Evolutionary conservation across 2,329 filamentous ascomycete genomes (phyloP).

Genomic region (Ophiostoma novo-ulmi): DNA sequence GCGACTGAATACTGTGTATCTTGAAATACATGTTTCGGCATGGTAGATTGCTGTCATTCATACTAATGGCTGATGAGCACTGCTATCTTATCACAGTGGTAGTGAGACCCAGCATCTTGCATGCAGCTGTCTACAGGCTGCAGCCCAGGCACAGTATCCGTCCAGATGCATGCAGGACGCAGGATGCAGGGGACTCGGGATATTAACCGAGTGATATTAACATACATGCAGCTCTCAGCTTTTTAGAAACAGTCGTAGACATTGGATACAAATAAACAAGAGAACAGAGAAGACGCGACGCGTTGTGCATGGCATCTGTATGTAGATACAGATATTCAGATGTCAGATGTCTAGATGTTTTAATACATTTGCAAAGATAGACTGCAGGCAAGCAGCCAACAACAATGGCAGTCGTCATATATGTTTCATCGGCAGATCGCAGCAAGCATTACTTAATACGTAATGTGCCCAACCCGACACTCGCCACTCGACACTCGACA

Average conservation of each 20-base stretch:
- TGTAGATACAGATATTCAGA: not conserved
- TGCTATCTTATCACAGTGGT: not conserved
- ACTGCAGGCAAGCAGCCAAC: not conserved
- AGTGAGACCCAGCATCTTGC: constrained; percentile 7
- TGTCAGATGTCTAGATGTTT: not conserved
- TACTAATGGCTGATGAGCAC: not conserved
- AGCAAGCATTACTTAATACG: not conserved
- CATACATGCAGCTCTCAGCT: not conserved
- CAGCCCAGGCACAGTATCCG: not conserved
- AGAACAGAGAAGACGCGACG: not conserved
- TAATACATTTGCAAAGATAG: not conserved
- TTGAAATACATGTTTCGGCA: not conserved
- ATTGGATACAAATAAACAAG: not conserved
- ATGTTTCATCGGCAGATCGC: not conserved
- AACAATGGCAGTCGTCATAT: not conserved
- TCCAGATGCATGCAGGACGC: not conserved
- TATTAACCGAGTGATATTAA: not conserved
- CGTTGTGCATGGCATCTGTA: not conserved
- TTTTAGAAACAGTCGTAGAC: not conserved
- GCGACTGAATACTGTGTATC: not conserved
- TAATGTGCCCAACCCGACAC: not conserved
- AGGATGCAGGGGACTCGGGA: constrained; percentile 17
- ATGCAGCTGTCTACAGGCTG: constrained; percentile 5
- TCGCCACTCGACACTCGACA: not conserved
- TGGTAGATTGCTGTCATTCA: not conserved